Evolutionary conservation across 108 stramenopile genomes (phyloP).

Genomic region (Cyclotella choctawhatcheeana): DNA sequence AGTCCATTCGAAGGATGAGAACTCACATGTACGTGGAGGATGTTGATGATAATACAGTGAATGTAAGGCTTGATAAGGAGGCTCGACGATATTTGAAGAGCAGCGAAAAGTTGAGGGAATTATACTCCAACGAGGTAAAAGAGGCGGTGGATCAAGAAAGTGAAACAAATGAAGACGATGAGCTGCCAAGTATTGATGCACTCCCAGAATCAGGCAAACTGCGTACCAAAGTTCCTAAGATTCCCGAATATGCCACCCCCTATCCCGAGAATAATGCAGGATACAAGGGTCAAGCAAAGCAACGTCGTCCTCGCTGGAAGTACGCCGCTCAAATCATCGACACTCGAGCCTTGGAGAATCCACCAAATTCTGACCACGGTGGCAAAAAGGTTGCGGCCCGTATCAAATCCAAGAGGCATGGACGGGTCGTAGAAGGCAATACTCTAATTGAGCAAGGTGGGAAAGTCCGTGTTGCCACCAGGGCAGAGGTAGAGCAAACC

Average conservation of each 20-base stretch:
- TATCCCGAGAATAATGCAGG: slow-evolving; percentile 58
- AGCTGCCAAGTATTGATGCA: too few species aligned
- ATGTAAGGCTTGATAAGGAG: slow-evolving; percentile 61
- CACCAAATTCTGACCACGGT: slow-evolving; percentile 7
- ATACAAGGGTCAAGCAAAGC: slow-evolving; percentile 15
- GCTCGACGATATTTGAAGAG: slow-evolving; percentile 40
- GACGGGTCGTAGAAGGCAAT: slow-evolving; percentile 56
- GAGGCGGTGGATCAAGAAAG: too few species aligned
- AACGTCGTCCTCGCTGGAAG: slow-evolving; percentile 74
- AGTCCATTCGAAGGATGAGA: slow-evolving; percentile 62
- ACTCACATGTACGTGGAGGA: slow-evolving; percentile 76
- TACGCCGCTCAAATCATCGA: slow-evolving; percentile 84
- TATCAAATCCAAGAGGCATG: slow-evolving; percentile 43
- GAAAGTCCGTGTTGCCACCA: slow-evolving; percentile 65
- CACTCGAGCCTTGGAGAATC: slow-evolving; percentile 60
- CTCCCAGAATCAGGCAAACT: too few species aligned
- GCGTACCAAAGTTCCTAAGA: slow-evolving; percentile 24
- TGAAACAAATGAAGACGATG: too few species aligned
- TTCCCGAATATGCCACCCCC: slow-evolving; percentile 37
- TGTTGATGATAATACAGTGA: slow-evolving; percentile 59
- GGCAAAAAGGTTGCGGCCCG: slow-evolving; percentile 36
- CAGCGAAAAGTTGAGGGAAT: slow-evolving; percentile 18
- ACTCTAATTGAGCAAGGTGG: slow-evolving; percentile 80
- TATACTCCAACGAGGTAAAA: slow-evolving; percentile 7
- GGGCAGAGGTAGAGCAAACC: slow-evolving; percentile 71